Evolutionary conservation across 495 filamentous ascomycete genomes (phyloP).

Genomic region (Rhypophila decipiens): DNA sequence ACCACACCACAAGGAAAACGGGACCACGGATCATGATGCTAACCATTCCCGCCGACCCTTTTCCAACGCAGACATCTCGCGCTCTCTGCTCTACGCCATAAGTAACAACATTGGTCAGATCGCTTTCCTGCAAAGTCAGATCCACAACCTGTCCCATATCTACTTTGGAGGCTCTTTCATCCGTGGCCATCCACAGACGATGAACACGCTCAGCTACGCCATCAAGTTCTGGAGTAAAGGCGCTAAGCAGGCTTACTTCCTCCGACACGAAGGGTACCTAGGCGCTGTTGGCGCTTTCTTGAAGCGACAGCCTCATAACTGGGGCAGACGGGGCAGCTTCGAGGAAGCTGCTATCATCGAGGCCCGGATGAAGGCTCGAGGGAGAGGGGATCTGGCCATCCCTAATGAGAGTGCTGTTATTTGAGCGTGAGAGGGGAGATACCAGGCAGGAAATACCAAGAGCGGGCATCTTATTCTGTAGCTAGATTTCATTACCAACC

Average conservation of each 20-base stretch:
- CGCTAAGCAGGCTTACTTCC: constrained; percentile 88
- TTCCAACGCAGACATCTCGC: constrained; percentile 44
- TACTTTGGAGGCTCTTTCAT: constrained; percentile 98
- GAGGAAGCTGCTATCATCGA: constrained; percentile 28
- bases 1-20: not conserved
- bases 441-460: too few species aligned
- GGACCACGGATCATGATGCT: not conserved
- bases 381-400: not conserved
- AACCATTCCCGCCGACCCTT: constrained; percentile 28
- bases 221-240: constrained; percentile 97
- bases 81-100: constrained; percentile 69
- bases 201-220: constrained; percentile 92
- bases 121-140: constrained; percentile 88
- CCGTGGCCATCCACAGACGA: constrained; percentile 90
- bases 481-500: too few species aligned
- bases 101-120: constrained; percentile 98
- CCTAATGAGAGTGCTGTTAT: not conserved
- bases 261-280: constrained; percentile 93
- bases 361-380: constrained; percentile 1
- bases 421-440: too few species aligned
- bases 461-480: too few species aligned
- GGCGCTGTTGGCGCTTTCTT: constrained; percentile 95
- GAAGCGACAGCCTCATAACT: constrained; percentile 82
- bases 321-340: constrained; percentile 78
- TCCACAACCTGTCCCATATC: constrained; percentile 82